These are phyloP conservation scores for Daedaleopsis nitida DNA, from an alignment of 768 basidiomycete species.

Conservation along the genomic window DNA sequence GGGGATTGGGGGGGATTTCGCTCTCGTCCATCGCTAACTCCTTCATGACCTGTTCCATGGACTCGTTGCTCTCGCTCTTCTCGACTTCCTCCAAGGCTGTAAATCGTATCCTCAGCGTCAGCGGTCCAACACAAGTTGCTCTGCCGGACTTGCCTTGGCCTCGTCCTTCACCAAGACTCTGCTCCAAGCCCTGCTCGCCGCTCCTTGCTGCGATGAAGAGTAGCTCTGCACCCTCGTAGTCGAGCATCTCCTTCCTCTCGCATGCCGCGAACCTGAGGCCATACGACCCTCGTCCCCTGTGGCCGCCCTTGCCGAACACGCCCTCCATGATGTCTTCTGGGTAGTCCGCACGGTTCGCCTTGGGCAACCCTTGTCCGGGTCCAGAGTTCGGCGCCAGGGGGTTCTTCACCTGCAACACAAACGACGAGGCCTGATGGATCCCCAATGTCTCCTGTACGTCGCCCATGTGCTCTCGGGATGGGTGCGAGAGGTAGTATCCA, in stretches of 20 bases:
- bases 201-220: constrained; percentile 54
- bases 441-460: constrained; percentile 59
- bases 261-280: constrained; percentile 56
- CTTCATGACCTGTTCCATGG: constrained; percentile 44
- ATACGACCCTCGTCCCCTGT: constrained; percentile 45
- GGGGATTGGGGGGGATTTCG: constrained; percentile 44
- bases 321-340: constrained; percentile 47
- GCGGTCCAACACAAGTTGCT: background rate
- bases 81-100: constrained; percentile 43
- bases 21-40: constrained; percentile 47
- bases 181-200: constrained; percentile 49
- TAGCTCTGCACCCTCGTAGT: constrained; percentile 56
- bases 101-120: background rate
- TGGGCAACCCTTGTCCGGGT: constrained; percentile 29
- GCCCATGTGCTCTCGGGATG: constrained; percentile 40
- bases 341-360: constrained; percentile 43
- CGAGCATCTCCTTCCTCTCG: constrained; percentile 51
- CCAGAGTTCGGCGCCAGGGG: constrained; percentile 48
- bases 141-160: constrained; percentile 44
- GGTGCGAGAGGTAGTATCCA: constrained; percentile 62
- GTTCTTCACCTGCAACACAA: constrained; percentile 64
- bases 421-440: constrained; percentile 53
- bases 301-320: constrained; percentile 49
- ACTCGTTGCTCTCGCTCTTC: constrained; percentile 41
- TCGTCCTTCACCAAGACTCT: constrained; percentile 52